These are phyloP conservation scores for Amylocarpus encephaloides DNA, from an alignment of 2,329 filamentous ascomycete genomes.

Conservation along the genomic window DNA sequence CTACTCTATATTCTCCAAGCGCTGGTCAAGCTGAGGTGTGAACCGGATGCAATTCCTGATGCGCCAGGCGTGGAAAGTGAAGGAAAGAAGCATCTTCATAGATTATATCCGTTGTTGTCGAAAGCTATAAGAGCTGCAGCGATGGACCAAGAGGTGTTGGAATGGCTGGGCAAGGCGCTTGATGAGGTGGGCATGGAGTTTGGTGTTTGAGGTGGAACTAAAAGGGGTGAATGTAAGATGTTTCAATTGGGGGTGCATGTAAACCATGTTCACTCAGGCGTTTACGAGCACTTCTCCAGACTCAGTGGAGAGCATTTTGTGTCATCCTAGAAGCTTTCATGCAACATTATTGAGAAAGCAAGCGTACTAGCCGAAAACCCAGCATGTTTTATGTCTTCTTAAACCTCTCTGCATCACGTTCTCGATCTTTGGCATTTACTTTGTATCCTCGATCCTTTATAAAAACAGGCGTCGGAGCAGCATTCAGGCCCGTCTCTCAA, in stretches of 20 bases:
- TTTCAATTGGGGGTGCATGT: too few relatives aligned
- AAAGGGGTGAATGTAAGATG: too few relatives aligned
- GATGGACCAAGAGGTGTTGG: conserved; percentile 55
- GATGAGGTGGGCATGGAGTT: conserved; percentile 56
- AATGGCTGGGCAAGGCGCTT: conserved; percentile 52
- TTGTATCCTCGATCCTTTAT: conserved; percentile 28
- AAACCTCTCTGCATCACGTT: too few relatives aligned
- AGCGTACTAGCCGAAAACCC: too few relatives aligned
- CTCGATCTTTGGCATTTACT: conserved; percentile 2
- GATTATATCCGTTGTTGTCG: conserved; percentile 73
- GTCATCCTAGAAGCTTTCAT: too few relatives aligned
- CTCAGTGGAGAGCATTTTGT: too few relatives aligned
- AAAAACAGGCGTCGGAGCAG: conserved; percentile 59
- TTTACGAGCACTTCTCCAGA: too few relatives aligned
- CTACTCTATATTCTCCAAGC: conserved; percentile 63
- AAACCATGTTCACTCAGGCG: too few relatives aligned
- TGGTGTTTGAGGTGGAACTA: conserved; percentile 21
- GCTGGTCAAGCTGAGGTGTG: conserved; percentile 61
- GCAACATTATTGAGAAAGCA: too few relatives aligned
- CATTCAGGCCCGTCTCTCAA: conserved; percentile 55
- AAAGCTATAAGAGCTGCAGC: conserved; percentile 54
- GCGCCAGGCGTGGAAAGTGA: conserved; percentile 47
- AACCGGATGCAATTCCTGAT: conserved; percentile 61
- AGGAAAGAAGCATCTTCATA: conserved; percentile 67
- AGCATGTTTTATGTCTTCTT: too few relatives aligned